Conservation (phyloP, 805 yeast species). For the Starmerella bacillaris region DNA sequence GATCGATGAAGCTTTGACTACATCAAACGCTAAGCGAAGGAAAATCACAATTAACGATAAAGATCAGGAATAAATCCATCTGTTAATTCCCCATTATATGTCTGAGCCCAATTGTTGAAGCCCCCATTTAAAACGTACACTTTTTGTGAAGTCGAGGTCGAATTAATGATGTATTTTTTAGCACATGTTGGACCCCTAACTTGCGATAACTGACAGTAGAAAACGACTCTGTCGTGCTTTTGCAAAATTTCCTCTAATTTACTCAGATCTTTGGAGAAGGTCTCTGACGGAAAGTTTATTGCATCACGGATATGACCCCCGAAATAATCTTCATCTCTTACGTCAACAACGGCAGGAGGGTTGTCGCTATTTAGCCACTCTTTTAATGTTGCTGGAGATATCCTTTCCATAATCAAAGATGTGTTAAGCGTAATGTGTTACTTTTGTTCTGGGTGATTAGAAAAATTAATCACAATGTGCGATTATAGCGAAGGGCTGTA, state of each 20-base stretch:
- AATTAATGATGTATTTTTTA: conserved; percentile 31
- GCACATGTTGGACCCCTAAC: conserved; percentile 86
- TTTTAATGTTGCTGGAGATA: conserved; percentile 17
- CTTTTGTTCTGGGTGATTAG: neutral
- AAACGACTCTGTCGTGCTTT: conserved; percentile 40
- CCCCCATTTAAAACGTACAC: conserved; percentile 73
- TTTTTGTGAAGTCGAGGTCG: conserved; percentile 21
- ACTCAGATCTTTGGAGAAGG: conserved; percentile 27
- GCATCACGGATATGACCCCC: conserved; percentile 57
- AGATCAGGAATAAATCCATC: conserved; percentile 36
- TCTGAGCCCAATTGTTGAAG: conserved; percentile 63
- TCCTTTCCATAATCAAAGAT: conserved; percentile 6
- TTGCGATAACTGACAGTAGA: conserved; percentile 83
- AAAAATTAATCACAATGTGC: neutral
- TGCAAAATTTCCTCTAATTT: conserved; percentile 26
- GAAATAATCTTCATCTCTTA: conserved; percentile 61
- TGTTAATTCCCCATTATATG: conserved; percentile 53
- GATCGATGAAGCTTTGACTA: neutral
- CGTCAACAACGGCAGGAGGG: conserved; percentile 46
- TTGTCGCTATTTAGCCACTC: conserved; percentile 18
- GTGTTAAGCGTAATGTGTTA: too few species aligned
- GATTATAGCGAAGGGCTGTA: too few species aligned
- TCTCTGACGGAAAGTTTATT: conserved; percentile 36
- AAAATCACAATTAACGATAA: conserved; percentile 6
- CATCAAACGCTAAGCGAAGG: conserved; percentile 1